Evolutionary conservation across 2,329 filamentous ascomycete species (phyloP).

Genomic region (Neoarthrinium moseri): DNA sequence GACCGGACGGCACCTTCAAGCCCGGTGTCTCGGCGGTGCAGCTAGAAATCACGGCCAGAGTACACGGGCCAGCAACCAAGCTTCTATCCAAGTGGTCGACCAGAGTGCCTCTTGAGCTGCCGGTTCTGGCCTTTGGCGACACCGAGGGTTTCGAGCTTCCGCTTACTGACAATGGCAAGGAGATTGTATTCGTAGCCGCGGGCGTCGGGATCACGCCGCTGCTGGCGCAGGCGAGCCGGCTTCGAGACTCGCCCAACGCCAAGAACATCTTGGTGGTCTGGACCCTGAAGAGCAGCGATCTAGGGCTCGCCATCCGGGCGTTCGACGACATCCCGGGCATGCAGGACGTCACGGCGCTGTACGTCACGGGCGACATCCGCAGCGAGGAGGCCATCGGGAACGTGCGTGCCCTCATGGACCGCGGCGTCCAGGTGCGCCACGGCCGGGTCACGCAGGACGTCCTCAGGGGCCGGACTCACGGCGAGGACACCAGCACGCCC

Average conservation of each 20-base stretch:
- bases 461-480: constrained; percentile 35
- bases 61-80: constrained; percentile 66
- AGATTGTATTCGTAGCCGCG: constrained; percentile 66
- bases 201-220: constrained; percentile 84
- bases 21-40: constrained; percentile 34
- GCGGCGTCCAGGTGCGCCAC: constrained; percentile 21
- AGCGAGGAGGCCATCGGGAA: no score
- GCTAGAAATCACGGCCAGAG: constrained; percentile 72
- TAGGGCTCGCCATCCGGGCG: constrained; percentile 59
- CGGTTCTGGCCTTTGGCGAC: constrained; percentile 73
- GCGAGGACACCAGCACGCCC: no score
- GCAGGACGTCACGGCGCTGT: constrained; percentile 54
- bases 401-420: no score
- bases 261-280: constrained; percentile 60
- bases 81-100: constrained; percentile 61
- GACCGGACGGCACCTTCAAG: constrained; percentile 14
- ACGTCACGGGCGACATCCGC: constrained; percentile 71
- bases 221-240: constrained; percentile 60
- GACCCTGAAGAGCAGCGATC: constrained; percentile 62
- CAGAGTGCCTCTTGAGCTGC: constrained; percentile 57
- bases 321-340: constrained; percentile 54
- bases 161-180: constrained; percentile 19
- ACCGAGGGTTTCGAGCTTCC: constrained; percentile 42
- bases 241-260: constrained; percentile 36
- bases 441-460: constrained; percentile 33